Base-by-base conservation (phyloP, 148 eudicot species). In the Cornus florida region DNA sequence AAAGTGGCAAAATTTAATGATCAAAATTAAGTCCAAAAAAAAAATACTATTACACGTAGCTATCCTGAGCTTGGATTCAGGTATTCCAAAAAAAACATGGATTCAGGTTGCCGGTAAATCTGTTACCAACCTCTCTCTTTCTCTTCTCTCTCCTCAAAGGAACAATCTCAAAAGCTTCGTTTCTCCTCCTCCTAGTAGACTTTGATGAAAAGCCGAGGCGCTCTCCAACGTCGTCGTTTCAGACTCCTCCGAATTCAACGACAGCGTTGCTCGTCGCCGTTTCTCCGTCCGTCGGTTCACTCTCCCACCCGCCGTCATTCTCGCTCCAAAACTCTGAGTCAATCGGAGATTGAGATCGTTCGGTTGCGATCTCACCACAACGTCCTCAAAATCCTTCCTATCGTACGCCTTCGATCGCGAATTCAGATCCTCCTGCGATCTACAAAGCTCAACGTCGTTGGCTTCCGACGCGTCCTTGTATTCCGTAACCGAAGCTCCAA, bases 181-280 rank as follows among this genome's bases (percentile, higher is more conserved):
- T 28, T 85, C 82, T n/a, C 50, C 43, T 32, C 53, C 31, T 24
- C 83, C 82, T 10, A 24, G 78, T 11, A 75, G 32, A 60, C 14
- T 75, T 16, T 13, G 72, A 13, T 67, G 46, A 43, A 31, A 79
- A 4, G 16, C 79, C 9, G 73, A 68, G 1, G 83, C 74, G 14
- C 89, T 88, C 82, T 82, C 91, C 73, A 82, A 80, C 76, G 91
- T 72, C 78, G 87, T 88, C 74, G 84, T 88, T 67, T 73, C 91
- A 9, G 91, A 88, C 70, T 82, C 87, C 11, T 88, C 88, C 41
- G 85, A 81, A 48, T 70, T 64, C 73, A 67, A 39, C 31, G 82
- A 83, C 72, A 87, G 32, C 56, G 71, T 77, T 10, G 83, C 69
- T 68, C 84, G 50, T 56, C 87, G 76, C 72, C 78, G 70, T 62